Evolutionary conservation across 495 filamentous ascomycete genomes (phyloP).

Genomic region (Tuber aestivum): DNA sequence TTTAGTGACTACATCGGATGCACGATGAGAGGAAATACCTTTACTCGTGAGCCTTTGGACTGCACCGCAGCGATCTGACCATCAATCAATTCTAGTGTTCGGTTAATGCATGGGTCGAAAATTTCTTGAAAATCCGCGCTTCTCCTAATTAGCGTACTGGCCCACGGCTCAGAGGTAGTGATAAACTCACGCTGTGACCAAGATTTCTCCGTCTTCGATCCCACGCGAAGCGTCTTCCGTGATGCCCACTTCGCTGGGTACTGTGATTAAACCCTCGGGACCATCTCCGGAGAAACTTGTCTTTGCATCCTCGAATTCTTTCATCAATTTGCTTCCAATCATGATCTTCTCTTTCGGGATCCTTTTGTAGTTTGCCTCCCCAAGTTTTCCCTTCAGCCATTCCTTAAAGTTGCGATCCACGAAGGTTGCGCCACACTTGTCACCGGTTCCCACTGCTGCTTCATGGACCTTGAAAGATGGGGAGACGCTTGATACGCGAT

Average conservation of each 20-base stretch:
- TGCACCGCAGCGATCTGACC: not conserved
- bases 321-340: constrained; percentile 20
- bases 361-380: constrained; percentile 1
- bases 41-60: not conserved
- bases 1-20: not conserved
- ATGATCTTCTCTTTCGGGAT: constrained; percentile 5
- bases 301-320: constrained; percentile 25
- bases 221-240: not conserved
- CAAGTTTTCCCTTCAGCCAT: constrained; percentile 7
- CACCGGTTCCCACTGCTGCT: constrained; percentile 51
- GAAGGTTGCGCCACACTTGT: constrained; percentile 61
- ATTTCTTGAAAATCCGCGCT: not conserved
- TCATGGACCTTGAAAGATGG: constrained; percentile 48
- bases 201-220: not conserved
- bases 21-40: not conserved
- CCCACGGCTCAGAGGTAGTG: not conserved
- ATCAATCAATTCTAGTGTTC: not conserved
- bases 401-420: constrained; percentile 47
- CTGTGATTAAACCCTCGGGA: not conserved
- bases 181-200: not conserved
- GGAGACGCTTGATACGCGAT: constrained; percentile 49
- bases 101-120: not conserved
- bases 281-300: not conserved
- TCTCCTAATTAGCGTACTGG: not conserved
- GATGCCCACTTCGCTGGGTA: not conserved